phyloP scores from a whole-genome alignment of 2,329 filamentous ascomycete genomes.

The Penicillium hordei region DNA sequence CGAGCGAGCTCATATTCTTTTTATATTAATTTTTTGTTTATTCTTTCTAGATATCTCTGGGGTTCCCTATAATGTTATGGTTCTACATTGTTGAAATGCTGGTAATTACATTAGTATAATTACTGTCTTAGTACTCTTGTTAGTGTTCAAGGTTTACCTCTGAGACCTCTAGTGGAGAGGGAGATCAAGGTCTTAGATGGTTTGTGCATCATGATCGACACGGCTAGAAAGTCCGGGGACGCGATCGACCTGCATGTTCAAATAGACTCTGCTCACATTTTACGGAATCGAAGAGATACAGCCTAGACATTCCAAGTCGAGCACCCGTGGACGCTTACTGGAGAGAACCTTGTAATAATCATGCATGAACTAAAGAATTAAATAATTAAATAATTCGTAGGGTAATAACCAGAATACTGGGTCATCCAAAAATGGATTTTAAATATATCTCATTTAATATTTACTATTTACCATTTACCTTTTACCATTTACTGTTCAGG shows the following conservation, averaged over 20 bases:
- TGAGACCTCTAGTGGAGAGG: constrained; percentile 7
- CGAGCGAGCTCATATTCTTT: constrained; percentile 13
- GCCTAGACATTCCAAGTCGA: constrained; percentile 22
- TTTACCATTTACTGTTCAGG: too few relatives aligned
- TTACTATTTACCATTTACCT: too few relatives aligned
- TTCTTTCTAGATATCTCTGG: not conserved
- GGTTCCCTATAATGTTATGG: not conserved
- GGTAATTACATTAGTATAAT: not conserved
- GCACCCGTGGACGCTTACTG: constrained; percentile 4
- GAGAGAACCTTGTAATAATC: not conserved
- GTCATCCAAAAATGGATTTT: not conserved
- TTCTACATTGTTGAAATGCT: not conserved
- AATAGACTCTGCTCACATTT: constrained; percentile 31
- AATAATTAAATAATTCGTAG: not conserved
- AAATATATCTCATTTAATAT: not conserved
- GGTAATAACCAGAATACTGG: not conserved
- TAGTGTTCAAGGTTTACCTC: not conserved
- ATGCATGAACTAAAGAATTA: constrained; percentile 4
- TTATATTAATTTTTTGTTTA: not conserved
- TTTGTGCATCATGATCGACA: constrained; percentile 6
- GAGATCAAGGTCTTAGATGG: constrained; percentile 6
- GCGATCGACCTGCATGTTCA: constrained; percentile 22
- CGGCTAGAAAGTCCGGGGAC: constrained; percentile 12
- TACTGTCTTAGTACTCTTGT: not conserved
- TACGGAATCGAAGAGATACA: constrained; percentile 24